Percentiles rank a stretch among this genome's conserved stretches.
These are phyloP conservation scores for Mycena maculata DNA, from an alignment of 768 basidiomycete species.

Conservation along the genomic window DNA sequence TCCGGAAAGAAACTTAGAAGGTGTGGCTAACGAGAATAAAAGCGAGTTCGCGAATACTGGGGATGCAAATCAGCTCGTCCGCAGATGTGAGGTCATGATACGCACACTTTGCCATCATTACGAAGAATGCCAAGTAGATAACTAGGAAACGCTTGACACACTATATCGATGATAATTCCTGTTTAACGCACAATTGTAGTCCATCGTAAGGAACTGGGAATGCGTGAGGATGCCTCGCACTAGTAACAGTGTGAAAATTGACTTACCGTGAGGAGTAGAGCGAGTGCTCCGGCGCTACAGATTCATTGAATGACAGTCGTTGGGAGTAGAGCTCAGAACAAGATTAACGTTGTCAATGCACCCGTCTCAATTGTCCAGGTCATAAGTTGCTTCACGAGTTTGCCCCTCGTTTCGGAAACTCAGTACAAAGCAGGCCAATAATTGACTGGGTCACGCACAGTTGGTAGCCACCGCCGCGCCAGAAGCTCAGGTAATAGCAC, in stretches of 20 bases:
- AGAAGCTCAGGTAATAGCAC: conserved; percentile 20
- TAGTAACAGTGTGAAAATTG: too few relatives aligned
- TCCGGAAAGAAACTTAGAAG: not conserved
- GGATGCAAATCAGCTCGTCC: not conserved
- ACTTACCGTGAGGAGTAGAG: conserved; percentile 5
- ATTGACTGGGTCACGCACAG: not conserved
- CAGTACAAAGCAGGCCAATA: not conserved
- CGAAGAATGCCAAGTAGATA: conserved; percentile 4
- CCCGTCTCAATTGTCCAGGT: conserved; percentile 24
- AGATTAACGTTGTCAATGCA: conserved; percentile 16
- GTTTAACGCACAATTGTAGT: conserved; percentile 4
- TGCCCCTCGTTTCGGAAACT: not conserved
- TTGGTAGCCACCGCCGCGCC: conserved; percentile 1
- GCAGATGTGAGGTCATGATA: not conserved
- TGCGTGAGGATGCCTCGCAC: not conserved
- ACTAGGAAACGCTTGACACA: not conserved
- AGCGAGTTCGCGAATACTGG: conserved; percentile 20
- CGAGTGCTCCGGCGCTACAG: conserved; percentile 3
- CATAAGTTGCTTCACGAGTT: conserved; percentile 19
- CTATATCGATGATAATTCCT: not conserved
- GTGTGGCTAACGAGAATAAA: conserved; percentile 9
- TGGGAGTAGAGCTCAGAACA: too few relatives aligned
- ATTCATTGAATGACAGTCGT: not conserved
- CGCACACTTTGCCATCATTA: conserved; percentile 14
- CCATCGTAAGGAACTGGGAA: conserved; percentile 15